Percentiles rank a stretch among this genome's conserved stretches.
These are phyloP conservation scores for Phytopythium kandeliae DNA, from an alignment of 352 stramenopile genomes.

Conservation along the genomic window DNA sequence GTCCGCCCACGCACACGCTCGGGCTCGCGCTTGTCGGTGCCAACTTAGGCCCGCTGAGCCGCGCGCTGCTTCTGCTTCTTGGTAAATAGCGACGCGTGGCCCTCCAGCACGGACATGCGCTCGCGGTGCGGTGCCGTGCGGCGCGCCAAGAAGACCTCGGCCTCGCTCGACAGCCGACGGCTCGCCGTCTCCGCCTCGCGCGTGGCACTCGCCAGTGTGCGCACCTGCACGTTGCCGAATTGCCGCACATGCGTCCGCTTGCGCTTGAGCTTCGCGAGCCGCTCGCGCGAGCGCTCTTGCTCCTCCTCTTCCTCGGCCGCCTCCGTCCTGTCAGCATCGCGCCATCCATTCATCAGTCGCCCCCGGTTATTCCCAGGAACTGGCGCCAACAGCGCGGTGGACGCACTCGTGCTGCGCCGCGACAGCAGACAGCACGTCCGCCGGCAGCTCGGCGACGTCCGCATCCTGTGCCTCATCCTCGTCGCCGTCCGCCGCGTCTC, in stretches of 20 bases:
- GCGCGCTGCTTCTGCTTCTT: constrained; percentile 62
- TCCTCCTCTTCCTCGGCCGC: constrained; percentile 31
- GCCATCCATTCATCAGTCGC: background rate
- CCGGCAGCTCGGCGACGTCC: constrained; percentile 41
- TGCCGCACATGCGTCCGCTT: constrained; percentile 58
- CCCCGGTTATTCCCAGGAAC: too few relatives aligned
- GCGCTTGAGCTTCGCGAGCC: constrained; percentile 19
- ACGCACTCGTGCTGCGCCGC: constrained; percentile 58
- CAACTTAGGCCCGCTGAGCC: constrained; percentile 3
- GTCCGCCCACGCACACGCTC: too few relatives aligned
- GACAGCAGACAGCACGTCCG: constrained; percentile 59
- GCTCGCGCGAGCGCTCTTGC: constrained; percentile 17
- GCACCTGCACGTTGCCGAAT: constrained; percentile 71
- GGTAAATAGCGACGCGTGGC: constrained; percentile 59
- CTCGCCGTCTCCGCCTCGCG: constrained; percentile 18
- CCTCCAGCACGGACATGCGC: constrained; percentile 65
- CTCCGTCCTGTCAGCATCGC: constrained; percentile 34
- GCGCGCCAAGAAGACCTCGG: constrained; percentile 46
- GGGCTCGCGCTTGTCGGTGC: too few relatives aligned
- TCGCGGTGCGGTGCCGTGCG: constrained; percentile 39
- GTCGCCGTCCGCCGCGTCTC: too few relatives aligned
- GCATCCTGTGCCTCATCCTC: constrained; percentile 13
- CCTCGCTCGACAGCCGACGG: constrained; percentile 37
- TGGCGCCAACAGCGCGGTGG: background rate
- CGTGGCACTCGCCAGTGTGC: constrained; percentile 50